These are phyloP conservation scores for Trifolium repens DNA, from an alignment of 306 rosid species.

Conservation along the genomic window DNA sequence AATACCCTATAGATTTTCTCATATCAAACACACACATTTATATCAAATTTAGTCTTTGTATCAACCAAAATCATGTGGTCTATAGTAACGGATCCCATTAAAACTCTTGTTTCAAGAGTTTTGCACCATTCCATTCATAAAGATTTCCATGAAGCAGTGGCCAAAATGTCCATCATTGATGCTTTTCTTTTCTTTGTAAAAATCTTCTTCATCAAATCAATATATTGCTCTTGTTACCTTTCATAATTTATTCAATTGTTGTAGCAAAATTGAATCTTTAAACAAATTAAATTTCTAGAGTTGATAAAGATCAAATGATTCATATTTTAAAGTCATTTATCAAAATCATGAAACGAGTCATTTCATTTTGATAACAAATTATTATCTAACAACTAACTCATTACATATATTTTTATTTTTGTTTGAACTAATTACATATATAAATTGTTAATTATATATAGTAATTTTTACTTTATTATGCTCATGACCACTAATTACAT, in stretches of 20 bases:
- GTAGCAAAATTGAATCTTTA: not conserved
- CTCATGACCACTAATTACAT: not conserved
- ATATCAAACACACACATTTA: constrained; percentile 7
- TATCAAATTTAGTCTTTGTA: not conserved
- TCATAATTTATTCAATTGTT: not conserved
- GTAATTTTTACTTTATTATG: not conserved
- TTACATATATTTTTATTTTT: no score
- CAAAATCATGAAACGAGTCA: not conserved
- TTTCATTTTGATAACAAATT: not conserved
- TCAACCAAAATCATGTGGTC: constrained; percentile 40
- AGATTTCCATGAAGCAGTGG: constrained; percentile 54
- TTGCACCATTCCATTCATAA: constrained; percentile 34
- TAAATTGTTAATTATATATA: no score
- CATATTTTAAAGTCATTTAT: not conserved
- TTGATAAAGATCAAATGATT: not conserved
- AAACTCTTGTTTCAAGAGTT: constrained; percentile 14
- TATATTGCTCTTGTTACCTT: not conserved
- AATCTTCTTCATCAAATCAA: not conserved
- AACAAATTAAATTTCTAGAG: no score
- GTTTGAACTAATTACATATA: no score
- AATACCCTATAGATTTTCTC: constrained; percentile 11
- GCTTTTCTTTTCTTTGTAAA: constrained; percentile 54
- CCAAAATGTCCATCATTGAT: constrained; percentile 54
- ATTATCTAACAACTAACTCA: no score
- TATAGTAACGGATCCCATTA: constrained; percentile 36